Evolutionary conservation across 176 grass and related monocot genomes (phyloP), one percentile per base, ranked within the genome.

Genomic region (Cymbopogon citratus): DNA sequence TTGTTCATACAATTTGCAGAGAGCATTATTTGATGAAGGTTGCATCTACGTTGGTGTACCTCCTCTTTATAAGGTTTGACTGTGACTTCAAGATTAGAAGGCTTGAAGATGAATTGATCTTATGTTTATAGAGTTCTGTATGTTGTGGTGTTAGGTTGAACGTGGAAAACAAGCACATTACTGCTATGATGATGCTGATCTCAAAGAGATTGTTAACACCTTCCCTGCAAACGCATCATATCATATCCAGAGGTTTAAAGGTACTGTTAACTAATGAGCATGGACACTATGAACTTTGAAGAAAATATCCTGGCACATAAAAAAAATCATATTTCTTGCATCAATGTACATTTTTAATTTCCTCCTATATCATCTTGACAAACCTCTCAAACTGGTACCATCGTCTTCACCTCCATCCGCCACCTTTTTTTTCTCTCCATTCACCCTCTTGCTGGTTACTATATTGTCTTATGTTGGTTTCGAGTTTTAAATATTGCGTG

Each of bases 31-130:
- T 18, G 93, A 99, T 82, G 93, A 99, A 93, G 91, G 96, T 78
- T 95, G 87, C 85, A 95, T 99, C 63, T 99, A 95, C 38, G 96
- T 99, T 73, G 93, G 92, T 48, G 96, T 99, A 25, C 96, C 96
- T 75, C 96, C 96, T 81, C 92, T 99, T 70, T 99, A 95, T 63
- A 99, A 99, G 91, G 96, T 94, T 73, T 31, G 63, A 48, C 81
- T 56, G 14, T 79, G 74, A 40, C 39, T 35, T 39, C 24, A 46
- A 67, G 3, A 68, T 66, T 41, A 43, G 31, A 56, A 41, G 18
- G 19, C 63, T 81, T 76, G 57, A 77, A 59, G 7, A 69, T 23
- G 1, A 76, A 28, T 63, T 52, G 8, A 62, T 82, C 31, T 75
- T 77, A 65, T 52, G 18, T 63, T 57, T 61, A 72, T 16, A n/a